Evolutionary conservation across 2,329 filamentous ascomycete genomes (phyloP).

Genomic region (Phaeosphaeriaceae sp.): DNA sequence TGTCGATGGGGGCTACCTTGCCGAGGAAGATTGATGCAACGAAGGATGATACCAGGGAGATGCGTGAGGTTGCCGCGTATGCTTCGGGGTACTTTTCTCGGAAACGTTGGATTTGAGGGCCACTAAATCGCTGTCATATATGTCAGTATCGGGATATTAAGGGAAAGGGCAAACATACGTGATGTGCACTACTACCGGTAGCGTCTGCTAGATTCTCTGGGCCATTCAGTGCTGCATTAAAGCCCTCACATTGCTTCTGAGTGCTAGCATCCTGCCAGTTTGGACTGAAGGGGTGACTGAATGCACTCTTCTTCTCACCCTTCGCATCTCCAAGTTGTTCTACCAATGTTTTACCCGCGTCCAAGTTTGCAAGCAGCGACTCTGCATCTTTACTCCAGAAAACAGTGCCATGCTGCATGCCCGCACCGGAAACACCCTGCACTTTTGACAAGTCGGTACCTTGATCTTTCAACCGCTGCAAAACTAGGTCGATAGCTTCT

Average conservation of each 20-base stretch:
- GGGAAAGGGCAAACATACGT: constrained; percentile 63
- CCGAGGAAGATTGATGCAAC: constrained; percentile 90
- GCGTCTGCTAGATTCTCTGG: constrained; percentile 73
- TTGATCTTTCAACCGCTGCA: constrained; percentile 72
- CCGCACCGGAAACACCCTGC: constrained; percentile 84
- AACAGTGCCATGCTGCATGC: constrained; percentile 97
- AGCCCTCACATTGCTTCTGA: constrained; percentile 86
- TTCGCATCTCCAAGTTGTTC: constrained; percentile 67
- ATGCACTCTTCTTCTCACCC: constrained; percentile 60
- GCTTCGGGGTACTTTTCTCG: constrained; percentile 78
- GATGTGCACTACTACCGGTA: constrained; percentile 93
- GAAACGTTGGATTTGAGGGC: constrained; percentile 93
- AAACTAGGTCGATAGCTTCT: constrained; percentile 86
- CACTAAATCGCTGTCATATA: constrained; percentile 80
- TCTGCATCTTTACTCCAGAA: constrained; percentile 83
- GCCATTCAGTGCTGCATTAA: constrained; percentile 74
- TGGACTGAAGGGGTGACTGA: constrained; percentile 85
- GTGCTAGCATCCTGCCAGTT: constrained; percentile 99
- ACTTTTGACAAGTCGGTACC: constrained; percentile 77
- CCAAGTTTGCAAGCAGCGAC: constrained; percentile 65
- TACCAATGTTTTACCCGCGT: constrained; percentile 66
- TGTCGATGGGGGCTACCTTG: constrained; percentile 84
- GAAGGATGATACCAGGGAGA: constrained; percentile 95
- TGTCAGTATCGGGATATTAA: constrained; percentile 10
- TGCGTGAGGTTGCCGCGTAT: constrained; percentile 80